phyloP scores from a whole-genome alignment of 2,329 filamentous ascomycete species.

The Hypoxylon sp. region DNA sequence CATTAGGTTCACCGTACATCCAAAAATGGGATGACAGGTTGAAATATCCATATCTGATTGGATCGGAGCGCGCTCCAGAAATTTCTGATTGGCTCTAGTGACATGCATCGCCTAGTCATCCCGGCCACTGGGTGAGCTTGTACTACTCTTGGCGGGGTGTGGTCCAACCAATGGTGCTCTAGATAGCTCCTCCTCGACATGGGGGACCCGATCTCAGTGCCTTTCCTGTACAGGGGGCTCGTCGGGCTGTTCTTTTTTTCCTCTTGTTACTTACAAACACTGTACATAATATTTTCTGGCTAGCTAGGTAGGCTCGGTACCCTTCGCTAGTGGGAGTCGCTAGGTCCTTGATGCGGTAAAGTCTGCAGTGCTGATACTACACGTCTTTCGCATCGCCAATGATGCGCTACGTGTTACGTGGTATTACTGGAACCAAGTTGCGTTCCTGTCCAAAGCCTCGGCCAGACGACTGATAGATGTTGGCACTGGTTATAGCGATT shows the following conservation, averaged over 20 bases:
- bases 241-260: too few relatives aligned
- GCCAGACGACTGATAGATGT: conserved; percentile 16
- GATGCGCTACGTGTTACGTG: conserved; percentile 32
- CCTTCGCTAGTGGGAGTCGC: background rate
- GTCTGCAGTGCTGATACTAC: background rate
- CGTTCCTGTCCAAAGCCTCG: conserved; percentile 21
- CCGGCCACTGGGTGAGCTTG: conserved; percentile 25
- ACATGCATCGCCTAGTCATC: background rate
- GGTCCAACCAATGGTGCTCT: conserved; percentile 19
- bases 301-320: background rate
- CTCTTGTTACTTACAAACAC: background rate
- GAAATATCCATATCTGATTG: conserved; percentile 18
- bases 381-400: conserved; percentile 16
- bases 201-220: conserved; percentile 13
- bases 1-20: conserved; percentile 13
- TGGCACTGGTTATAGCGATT: conserved; percentile 20
- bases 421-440: conserved; percentile 27
- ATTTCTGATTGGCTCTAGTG: conserved; percentile 18
- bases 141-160: conserved; percentile 25
- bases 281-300: background rate
- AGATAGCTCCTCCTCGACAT: conserved; percentile 10
- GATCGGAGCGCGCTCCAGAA: conserved; percentile 34
- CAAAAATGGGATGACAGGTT: conserved; percentile 21
- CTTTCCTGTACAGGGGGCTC: background rate
- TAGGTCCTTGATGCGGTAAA: conserved; percentile 10